A percentile compares a stretch with the other conserved stretches of the same genome.
phyloP scores from a whole-genome alignment of 495 filamentous ascomycete species.

The Penicillium subrubescens region DNA sequence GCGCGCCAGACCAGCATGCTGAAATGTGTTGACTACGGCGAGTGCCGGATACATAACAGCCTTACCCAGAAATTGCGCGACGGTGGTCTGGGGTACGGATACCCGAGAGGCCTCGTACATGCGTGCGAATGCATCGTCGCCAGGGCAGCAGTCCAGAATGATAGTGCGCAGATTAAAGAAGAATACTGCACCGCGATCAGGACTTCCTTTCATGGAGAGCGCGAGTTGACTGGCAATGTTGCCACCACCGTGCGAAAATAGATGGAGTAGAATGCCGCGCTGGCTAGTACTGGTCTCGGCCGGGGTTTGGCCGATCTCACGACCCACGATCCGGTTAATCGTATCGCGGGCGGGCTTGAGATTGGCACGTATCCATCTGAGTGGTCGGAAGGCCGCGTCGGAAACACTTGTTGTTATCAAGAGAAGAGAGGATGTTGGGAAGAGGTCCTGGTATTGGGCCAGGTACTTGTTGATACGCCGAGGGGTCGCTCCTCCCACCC shows the following conservation, averaged over 20 bases:
- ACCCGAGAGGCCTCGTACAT: conserved; percentile 26
- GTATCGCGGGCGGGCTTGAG: conserved; percentile 25
- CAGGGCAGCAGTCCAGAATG: conserved; percentile 36
- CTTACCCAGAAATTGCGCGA: conserved; percentile 18
- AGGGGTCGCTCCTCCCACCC: conserved; percentile 33
- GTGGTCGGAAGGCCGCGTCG: conserved; percentile 22
- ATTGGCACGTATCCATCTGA: conserved; percentile 21
- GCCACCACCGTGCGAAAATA: conserved; percentile 35
- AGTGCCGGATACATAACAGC: conserved; percentile 28
- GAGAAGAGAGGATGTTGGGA: conserved; percentile 28
- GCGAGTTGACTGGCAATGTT: conserved; percentile 30
- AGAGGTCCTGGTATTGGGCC: conserved; percentile 21
- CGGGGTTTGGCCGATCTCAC: background rate
- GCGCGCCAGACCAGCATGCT: conserved; percentile 22
- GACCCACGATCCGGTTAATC: conserved; percentile 21
- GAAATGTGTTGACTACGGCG: conserved; percentile 20
- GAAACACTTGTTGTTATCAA: conserved; percentile 26
- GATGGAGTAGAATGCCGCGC: conserved; percentile 30
- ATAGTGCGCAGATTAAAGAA: conserved; percentile 22
- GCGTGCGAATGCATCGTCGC: conserved; percentile 28
- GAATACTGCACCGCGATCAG: conserved; percentile 12
- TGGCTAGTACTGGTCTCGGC: background rate
- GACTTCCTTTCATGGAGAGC: conserved; percentile 23
- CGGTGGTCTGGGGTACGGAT: conserved; percentile 16
- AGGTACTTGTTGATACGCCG: conserved; percentile 35